Conservation (phyloP, 345 rosid genomes). For the Salix udensis region DNA sequence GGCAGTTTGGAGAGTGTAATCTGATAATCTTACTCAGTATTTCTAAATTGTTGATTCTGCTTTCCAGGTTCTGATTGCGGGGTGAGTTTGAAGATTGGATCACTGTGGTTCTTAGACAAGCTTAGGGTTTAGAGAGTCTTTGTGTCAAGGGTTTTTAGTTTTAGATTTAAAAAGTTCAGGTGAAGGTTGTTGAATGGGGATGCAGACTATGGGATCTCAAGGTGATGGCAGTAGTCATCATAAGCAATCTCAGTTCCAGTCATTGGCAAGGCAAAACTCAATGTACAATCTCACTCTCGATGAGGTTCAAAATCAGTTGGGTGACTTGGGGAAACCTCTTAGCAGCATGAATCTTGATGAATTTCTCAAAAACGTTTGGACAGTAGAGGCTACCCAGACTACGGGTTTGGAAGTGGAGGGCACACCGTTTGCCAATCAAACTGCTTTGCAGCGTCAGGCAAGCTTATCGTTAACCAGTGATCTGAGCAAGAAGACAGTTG, state of each 20-base stretch:
- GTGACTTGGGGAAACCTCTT: conserved; percentile 81
- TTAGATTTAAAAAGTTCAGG: conserved; percentile 7
- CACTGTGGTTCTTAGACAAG: neutral
- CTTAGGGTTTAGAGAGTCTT: neutral
- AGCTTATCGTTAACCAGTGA: conserved; percentile 60
- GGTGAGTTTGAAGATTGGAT: neutral
- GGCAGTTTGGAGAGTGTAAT: neutral
- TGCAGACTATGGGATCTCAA: conserved; percentile 56
- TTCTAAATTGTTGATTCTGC: conserved; percentile 3
- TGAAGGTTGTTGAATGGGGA: conserved; percentile 38
- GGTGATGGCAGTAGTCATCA: conserved; percentile 53
- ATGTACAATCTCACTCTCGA: conserved; percentile 86
- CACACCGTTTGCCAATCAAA: conserved; percentile 33
- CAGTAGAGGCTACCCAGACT: conserved; percentile 72
- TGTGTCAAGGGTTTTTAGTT: neutral
- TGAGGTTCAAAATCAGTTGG: conserved; percentile 87
- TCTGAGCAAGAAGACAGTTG: conserved; percentile 88
- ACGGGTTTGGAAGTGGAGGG: conserved; percentile 43
- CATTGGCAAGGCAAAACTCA: conserved; percentile 63
- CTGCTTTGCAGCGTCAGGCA: conserved; percentile 60
- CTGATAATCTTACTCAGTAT: neutral
- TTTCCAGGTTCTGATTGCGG: conserved; percentile 15
- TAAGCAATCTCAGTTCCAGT: conserved; percentile 58
- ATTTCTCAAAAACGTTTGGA: conserved; percentile 81
- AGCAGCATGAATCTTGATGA: conserved; percentile 97